These are phyloP conservation scores for Crithidia fasciculata DNA, from an alignment of 208 protist genomes.

Conservation along the genomic window DNA sequence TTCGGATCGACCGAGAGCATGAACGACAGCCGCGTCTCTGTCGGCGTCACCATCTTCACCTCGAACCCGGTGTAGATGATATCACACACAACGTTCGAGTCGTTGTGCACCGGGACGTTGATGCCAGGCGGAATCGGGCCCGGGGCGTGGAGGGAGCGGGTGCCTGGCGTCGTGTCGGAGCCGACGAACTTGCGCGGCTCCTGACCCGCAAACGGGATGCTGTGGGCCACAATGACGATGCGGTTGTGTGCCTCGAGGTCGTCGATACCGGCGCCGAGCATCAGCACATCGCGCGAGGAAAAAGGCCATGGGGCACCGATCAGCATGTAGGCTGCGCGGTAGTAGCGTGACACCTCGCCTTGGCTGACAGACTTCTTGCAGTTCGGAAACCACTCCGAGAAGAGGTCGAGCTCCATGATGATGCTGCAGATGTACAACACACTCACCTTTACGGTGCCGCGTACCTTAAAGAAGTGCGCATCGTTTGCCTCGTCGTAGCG, in stretches of 20 bases:
- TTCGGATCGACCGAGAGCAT: conserved; percentile 62
- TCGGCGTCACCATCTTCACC: conserved; percentile 44
- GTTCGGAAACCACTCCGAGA: conserved; percentile 58
- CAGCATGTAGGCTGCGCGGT: conserved; percentile 56
- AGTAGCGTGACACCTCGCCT: conserved; percentile 55
- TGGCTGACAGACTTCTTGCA: conserved; percentile 40
- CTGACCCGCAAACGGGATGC: conserved; percentile 25
- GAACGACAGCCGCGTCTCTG: conserved; percentile 48
- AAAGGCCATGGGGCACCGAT: conserved; percentile 59
- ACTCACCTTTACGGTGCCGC: conserved; percentile 39
- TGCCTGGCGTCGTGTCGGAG: conserved; percentile 20
- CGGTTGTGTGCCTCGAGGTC: conserved; percentile 51
- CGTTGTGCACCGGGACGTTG: conserved; percentile 22
- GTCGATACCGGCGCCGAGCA: conserved; percentile 60
- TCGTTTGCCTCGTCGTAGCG: conserved; percentile 40
- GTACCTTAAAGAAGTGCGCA: conserved; percentile 63
- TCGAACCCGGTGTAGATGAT: conserved; percentile 60
- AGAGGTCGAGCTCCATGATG: conserved; percentile 67
- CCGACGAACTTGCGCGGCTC: conserved; percentile 11
- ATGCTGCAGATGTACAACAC: conserved; percentile 45
- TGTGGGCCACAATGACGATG: conserved; percentile 56
- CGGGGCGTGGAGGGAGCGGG: conserved; percentile 1
- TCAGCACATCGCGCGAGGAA: conserved; percentile 55
- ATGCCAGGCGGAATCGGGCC: conserved; percentile 25
- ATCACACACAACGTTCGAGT: conserved; percentile 41